Conservation (phyloP, 2,329 filamentous ascomycete genomes). For the Claviceps maximensis region DNA sequence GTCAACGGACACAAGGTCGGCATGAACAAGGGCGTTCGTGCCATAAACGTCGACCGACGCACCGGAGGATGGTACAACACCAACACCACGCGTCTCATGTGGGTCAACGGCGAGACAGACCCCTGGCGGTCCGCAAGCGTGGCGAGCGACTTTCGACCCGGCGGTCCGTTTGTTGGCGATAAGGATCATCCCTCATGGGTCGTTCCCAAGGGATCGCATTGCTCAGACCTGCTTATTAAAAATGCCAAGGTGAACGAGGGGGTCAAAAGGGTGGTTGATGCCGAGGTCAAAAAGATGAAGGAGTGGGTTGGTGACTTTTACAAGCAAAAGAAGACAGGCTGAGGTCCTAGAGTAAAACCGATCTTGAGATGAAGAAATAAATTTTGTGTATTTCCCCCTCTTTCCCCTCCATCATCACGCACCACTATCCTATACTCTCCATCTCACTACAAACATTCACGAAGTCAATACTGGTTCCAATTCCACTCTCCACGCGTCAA, state of each 20-base stretch:
- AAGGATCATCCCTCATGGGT: constrained; percentile 35
- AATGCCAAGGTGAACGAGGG: constrained; percentile 31
- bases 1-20: constrained; percentile 27
- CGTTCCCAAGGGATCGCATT: constrained; percentile 41
- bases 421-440: no score
- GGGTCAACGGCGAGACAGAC: constrained; percentile 45
- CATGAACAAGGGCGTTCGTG: background rate
- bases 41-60: constrained; percentile 32
- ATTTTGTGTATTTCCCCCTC: no score
- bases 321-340: background rate
- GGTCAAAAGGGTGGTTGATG: constrained; percentile 16
- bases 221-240: constrained; percentile 34
- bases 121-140: constrained; percentile 45
- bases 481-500: no score
- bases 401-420: no score
- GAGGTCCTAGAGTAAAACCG: no score
- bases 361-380: no score
- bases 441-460: no score
- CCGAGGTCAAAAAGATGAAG: constrained; percentile 34
- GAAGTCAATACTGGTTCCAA: no score
- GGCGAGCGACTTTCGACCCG: constrained; percentile 37
- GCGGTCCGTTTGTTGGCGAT: constrained; percentile 37
- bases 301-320: constrained; percentile 40
- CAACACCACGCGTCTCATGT: constrained; percentile 40
- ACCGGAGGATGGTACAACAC: constrained; percentile 43